phyloP scores from a whole-genome alignment of 768 basidiomycete genomes.

The Royoungia palumana region DNA sequence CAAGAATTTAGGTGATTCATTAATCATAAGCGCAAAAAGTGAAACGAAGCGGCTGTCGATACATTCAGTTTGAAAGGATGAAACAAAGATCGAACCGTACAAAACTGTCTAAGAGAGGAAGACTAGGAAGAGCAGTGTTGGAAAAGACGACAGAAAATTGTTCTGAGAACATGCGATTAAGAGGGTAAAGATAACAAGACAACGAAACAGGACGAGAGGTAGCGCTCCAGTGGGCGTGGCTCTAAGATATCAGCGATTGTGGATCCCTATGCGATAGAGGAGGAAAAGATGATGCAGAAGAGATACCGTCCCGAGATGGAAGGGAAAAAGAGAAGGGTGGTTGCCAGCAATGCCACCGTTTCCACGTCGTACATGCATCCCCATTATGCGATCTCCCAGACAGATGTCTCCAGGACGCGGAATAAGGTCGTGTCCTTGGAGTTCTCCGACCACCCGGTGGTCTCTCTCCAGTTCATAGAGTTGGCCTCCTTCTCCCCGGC shows the following conservation, averaged over 20 bases:
- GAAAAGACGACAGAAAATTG: neutral
- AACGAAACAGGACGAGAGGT: conserved; percentile 20
- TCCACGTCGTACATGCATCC: neutral
- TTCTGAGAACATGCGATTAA: conserved; percentile 10
- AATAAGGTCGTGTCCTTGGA: conserved; percentile 72
- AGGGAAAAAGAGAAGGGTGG: conserved; percentile 4
- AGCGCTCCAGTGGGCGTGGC: conserved; percentile 13
- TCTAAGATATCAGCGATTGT: conserved; percentile 25
- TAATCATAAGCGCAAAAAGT: conserved; percentile 15
- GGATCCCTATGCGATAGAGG: conserved; percentile 7
- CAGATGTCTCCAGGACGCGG: conserved; percentile 74
- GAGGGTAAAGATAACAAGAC: conserved; percentile 15
- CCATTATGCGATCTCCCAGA: conserved; percentile 62
- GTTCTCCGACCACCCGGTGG: conserved; percentile 78
- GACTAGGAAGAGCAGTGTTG: conserved; percentile 15
- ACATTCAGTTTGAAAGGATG: conserved; percentile 18
- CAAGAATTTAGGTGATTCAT: conserved; percentile 6
- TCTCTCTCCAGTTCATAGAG: conserved; percentile 73
- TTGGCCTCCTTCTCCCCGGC: conserved; percentile 88
- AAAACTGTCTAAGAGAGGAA: conserved; percentile 2
- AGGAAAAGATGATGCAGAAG: conserved; percentile 5
- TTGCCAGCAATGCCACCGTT: conserved; percentile 19
- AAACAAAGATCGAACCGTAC: conserved; percentile 6
- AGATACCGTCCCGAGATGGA: conserved; percentile 11
- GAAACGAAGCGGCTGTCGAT: conserved; percentile 22